Percentiles rank a stretch among this genome's conserved stretches.
Conservation (phyloP, 257 asterid species). For the Solanum arcanum region DNA sequence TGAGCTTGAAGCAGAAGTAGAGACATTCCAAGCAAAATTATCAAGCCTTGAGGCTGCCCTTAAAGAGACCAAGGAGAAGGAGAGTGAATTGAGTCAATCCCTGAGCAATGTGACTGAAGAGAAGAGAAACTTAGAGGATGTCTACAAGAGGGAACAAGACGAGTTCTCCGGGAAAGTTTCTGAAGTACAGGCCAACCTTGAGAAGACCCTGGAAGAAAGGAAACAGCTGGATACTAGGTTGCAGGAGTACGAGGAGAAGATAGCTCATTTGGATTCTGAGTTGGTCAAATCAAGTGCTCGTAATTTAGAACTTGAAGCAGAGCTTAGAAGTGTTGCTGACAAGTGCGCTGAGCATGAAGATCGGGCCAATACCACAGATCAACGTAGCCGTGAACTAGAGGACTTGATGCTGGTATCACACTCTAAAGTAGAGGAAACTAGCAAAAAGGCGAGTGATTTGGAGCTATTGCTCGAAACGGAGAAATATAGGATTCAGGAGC, state of each 20-base stretch:
- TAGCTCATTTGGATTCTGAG: constrained; percentile 40
- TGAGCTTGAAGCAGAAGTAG: constrained; percentile 59
- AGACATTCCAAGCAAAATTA: constrained; percentile 45
- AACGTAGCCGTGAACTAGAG: constrained; percentile 73
- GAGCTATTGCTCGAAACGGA: constrained; percentile 74
- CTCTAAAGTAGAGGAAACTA: constrained; percentile 51
- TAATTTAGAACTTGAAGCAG: constrained; percentile 59
- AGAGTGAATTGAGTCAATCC: constrained; percentile 37
- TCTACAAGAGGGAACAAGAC: constrained; percentile 7
- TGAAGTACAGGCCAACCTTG: constrained; percentile 31
- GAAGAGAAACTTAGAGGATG: constrained; percentile 46
- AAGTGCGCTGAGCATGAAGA: constrained; percentile 63
- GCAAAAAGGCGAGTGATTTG: constrained; percentile 46
- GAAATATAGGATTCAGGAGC: constrained; percentile 66
- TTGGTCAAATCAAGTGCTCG: constrained; percentile 30
- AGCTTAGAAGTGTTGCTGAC: constrained; percentile 35
- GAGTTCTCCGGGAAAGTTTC: constrained; percentile 44
- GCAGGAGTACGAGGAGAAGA: constrained; percentile 45
- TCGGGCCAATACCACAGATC: constrained; percentile 41
- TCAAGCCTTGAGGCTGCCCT: constrained; percentile 59
- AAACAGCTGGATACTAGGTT: constrained; percentile 28
- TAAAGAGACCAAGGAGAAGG: constrained; percentile 51
- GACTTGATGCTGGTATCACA: constrained; percentile 53
- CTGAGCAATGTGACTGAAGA: constrained; percentile 42
- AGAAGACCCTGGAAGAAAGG: constrained; percentile 47